phyloP scores from a whole-genome alignment of 805 yeast species.

The Cyberlindnera mississippiensis region DNA sequence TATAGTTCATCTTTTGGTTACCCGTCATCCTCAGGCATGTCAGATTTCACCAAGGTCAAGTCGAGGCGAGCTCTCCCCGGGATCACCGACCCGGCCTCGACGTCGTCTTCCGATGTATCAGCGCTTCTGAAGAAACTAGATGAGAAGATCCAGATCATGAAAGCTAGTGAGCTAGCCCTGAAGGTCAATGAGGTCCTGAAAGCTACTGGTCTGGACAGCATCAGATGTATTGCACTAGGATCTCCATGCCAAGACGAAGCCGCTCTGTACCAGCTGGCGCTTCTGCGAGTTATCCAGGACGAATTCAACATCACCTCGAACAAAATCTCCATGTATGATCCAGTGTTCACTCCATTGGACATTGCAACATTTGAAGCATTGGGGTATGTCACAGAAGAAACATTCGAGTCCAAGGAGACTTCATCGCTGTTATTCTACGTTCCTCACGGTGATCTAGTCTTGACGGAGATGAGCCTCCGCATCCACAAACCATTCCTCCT shows the following conservation, averaged over 20 bases:
- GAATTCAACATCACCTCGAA: slow-evolving; percentile 17
- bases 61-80: slow-evolving; percentile 6
- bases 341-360: slow-evolving; percentile 52
- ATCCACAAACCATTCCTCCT: slow-evolving; percentile 34
- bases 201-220: slow-evolving; percentile 19
- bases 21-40: slow-evolving; percentile 7
- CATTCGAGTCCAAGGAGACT: slow-evolving; percentile 1
- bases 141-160: slow-evolving; percentile 23
- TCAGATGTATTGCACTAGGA: slow-evolving; percentile 74
- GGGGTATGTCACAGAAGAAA: slow-evolving; percentile 21
- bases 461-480: slow-evolving; percentile 41
- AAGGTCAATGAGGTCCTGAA: slow-evolving; percentile 23
- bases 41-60: slow-evolving; percentile 8
- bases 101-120: slow-evolving; percentile 1
- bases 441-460: slow-evolving; percentile 69
- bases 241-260: slow-evolving; percentile 53
- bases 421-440: slow-evolving; percentile 46
- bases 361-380: slow-evolving; percentile 22
- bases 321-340: slow-evolving; percentile 56
- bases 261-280: slow-evolving; percentile 65
- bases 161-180: slow-evolving; percentile 28
- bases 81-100: slow-evolving; percentile 7
- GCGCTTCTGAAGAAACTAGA: slow-evolving; percentile 5
- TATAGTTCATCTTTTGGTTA: no score
- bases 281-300: slow-evolving; percentile 41